phyloP scores from a whole-genome alignment of 306 rosid species.

The Betula pendula region DNA sequence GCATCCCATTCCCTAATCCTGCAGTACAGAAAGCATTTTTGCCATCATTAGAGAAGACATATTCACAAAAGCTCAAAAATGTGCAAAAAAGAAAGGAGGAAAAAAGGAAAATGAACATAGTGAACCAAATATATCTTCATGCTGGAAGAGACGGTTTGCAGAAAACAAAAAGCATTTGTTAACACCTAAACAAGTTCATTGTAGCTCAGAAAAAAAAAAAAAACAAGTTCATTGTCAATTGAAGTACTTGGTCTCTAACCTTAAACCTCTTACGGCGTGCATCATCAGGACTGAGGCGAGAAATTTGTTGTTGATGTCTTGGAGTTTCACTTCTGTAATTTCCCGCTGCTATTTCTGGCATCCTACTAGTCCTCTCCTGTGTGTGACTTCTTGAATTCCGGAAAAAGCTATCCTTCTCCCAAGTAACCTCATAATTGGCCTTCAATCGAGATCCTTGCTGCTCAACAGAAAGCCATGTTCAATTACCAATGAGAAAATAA shows the following conservation, averaged over 20 bases:
- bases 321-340: slow-evolving; percentile 74
- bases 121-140: not conserved
- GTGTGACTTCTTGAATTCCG: slow-evolving; percentile 46
- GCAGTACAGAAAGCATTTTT: slow-evolving; percentile 27
- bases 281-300: slow-evolving; percentile 59
- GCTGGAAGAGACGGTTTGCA: not conserved
- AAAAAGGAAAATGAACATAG: not conserved
- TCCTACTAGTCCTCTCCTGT: slow-evolving; percentile 37
- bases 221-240: not conserved
- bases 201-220: not conserved
- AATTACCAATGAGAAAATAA: slow-evolving; percentile 6
- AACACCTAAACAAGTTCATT: not conserved
- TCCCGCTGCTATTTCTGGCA: slow-evolving; percentile 34
- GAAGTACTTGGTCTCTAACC: slow-evolving; percentile 44
- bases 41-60: slow-evolving; percentile 24
- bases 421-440: slow-evolving; percentile 80
- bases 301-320: slow-evolving; percentile 45
- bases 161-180: no score
- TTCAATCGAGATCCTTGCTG: slow-evolving; percentile 84
- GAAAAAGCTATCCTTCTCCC: slow-evolving; percentile 78
- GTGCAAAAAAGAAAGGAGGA: not conserved
- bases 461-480: slow-evolving; percentile 28
- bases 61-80: not conserved
- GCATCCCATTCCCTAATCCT: slow-evolving; percentile 48
- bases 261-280: slow-evolving; percentile 74